Conservation (phyloP, 306 rosid genomes). For the Lagenaria siceraria region DNA sequence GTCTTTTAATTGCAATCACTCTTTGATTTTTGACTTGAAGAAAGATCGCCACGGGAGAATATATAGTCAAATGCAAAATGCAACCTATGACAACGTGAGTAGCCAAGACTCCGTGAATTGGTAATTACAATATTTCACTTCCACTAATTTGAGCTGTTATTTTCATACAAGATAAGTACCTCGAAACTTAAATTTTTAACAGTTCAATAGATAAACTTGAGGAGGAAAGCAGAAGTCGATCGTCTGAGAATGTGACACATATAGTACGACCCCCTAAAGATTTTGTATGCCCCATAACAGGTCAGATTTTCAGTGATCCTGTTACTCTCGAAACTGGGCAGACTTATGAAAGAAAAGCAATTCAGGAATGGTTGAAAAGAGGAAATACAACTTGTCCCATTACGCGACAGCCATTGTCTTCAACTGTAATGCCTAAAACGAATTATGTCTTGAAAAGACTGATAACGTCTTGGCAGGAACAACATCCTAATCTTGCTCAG, state of each 20-base stretch:
- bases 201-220: conserved; percentile 48
- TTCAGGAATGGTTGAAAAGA: conserved; percentile 85
- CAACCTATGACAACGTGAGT: conserved; percentile 33
- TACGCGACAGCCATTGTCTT: conserved; percentile 63
- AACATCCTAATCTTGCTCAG: conserved; percentile 59
- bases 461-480: conserved; percentile 82
- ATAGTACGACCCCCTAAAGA: conserved; percentile 69
- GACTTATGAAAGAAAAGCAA: conserved; percentile 86
- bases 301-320: conserved; percentile 75
- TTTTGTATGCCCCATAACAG: conserved; percentile 82
- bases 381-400: conserved; percentile 90
- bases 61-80: conserved; percentile 15
- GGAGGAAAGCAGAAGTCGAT: conserved; percentile 46
- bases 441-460: conserved; percentile 89
- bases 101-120: conserved; percentile 32
- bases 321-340: conserved; percentile 98
- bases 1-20: conserved; percentile 17
- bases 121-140: conserved; percentile 19
- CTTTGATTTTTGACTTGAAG: conserved; percentile 30
- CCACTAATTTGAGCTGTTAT: not conserved
- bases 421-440: conserved; percentile 58
- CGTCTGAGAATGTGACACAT: conserved; percentile 31
- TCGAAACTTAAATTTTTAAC: conserved; percentile 18
- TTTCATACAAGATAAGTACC: not conserved
- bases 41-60: conserved; percentile 24